Evolutionary conservation across 148 eudicot genomes (phyloP).

Genomic region (Chenopodium suecicum): DNA sequence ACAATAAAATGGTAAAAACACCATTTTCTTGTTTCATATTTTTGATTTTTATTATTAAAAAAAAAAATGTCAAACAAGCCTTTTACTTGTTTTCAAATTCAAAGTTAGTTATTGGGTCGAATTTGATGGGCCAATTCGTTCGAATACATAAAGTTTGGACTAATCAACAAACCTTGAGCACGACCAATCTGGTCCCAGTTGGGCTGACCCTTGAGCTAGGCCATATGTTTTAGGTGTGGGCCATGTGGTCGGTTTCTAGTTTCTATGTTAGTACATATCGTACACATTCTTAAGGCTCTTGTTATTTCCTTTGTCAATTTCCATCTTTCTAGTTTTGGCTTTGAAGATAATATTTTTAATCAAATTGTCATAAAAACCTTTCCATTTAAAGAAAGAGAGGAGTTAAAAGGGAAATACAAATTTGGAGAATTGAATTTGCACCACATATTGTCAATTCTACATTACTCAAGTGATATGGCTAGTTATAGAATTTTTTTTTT

Average conservation of each 20-base stretch:
- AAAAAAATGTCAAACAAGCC: too few species aligned
- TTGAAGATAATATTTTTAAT: not conserved
- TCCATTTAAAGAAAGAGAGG: not conserved
- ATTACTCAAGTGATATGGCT: not conserved
- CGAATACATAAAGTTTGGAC: not conserved
- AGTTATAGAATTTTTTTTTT: not conserved
- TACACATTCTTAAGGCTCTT: not conserved
- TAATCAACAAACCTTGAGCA: not conserved
- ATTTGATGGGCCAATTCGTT: not conserved
- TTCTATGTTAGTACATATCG: not conserved
- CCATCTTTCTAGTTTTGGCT: not conserved
- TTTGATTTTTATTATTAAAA: too few species aligned
- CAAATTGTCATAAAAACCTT: not conserved
- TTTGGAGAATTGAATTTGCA: not conserved
- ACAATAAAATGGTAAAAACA: too few species aligned
- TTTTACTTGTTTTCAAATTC: too few species aligned
- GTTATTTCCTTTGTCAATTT: not conserved
- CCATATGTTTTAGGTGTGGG: not conserved
- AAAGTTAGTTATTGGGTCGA: not conserved
- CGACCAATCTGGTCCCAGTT: not conserved
- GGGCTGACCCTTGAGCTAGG: not conserved
- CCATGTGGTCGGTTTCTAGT: not conserved
- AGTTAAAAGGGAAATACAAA: not conserved
- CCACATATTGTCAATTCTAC: not conserved
- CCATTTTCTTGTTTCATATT: too few species aligned